These are phyloP conservation scores for Metschnikowia peoriensis DNA, from an alignment of 805 yeast species.

Conservation along the genomic window DNA sequence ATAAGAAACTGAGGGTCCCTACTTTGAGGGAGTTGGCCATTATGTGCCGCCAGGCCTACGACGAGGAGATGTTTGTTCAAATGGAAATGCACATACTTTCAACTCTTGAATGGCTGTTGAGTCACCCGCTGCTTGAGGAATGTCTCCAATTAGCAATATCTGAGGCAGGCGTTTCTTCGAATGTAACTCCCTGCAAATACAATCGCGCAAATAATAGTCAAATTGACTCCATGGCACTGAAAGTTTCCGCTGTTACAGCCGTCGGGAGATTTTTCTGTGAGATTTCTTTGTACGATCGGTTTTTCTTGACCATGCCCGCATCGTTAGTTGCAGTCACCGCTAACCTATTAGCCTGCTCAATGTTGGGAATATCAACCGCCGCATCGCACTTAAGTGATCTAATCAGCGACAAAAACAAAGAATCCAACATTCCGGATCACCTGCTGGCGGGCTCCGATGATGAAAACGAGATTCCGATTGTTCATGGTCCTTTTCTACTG, in stretches of 20 bases:
- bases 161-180: constrained; percentile 29
- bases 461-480: constrained; percentile 42
- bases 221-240: constrained; percentile 22
- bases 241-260: constrained; percentile 53
- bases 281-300: constrained; percentile 49
- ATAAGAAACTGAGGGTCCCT: constrained; percentile 58
- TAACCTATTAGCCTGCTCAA: constrained; percentile 52
- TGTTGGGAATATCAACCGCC: constrained; percentile 49
- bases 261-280: constrained; percentile 56
- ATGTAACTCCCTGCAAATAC: constrained; percentile 25
- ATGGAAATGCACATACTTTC: constrained; percentile 45
- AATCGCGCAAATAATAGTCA: constrained; percentile 17
- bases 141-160: constrained; percentile 43
- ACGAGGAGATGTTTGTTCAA: constrained; percentile 50
- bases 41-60: constrained; percentile 60
- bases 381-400: constrained; percentile 13
- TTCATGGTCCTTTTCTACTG: constrained; percentile 47
- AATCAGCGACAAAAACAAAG: constrained; percentile 4
- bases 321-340: constrained; percentile 50
- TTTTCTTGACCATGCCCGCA: constrained; percentile 44
- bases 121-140: constrained; percentile 52
- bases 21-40: constrained; percentile 50
- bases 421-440: constrained; percentile 1
- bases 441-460: constrained; percentile 29
- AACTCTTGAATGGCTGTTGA: constrained; percentile 44